A percentile compares a stretch with the other conserved stretches of the same genome.
Conservation (phyloP, 2,329 filamentous ascomycete genomes). For the Byssothecium circinans region DNA sequence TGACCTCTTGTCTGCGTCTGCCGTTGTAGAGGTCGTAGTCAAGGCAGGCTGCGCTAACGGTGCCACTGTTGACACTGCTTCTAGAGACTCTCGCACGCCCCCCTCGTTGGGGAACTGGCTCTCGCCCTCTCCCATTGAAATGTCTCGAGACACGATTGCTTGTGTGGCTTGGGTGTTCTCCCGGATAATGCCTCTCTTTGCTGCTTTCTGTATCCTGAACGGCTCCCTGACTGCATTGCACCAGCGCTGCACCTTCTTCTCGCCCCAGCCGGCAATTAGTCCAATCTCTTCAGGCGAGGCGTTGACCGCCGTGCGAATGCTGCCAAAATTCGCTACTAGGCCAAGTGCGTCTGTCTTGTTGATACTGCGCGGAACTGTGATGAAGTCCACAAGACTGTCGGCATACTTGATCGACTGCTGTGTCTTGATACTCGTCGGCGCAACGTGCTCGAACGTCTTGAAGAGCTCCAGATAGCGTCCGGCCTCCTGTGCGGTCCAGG, state of each 20-base stretch:
- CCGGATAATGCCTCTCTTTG: conserved; percentile 54
- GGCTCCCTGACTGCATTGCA: conserved; percentile 78
- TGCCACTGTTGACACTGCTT: conserved; percentile 33
- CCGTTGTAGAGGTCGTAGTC: conserved; percentile 14
- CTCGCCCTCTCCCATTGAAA: conserved; percentile 30
- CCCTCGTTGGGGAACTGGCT: conserved; percentile 11
- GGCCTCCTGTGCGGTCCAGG: conserved; percentile 92
- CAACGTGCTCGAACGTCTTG: conserved; percentile 90
- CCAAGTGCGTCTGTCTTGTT: conserved; percentile 95
- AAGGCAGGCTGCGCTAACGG: conserved; percentile 11
- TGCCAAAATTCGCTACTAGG: conserved; percentile 89
- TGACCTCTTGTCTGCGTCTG: conserved; percentile 43
- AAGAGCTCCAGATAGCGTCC: conserved; percentile 92
- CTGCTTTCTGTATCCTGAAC: conserved; percentile 74
- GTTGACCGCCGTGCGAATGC: conserved; percentile 82
- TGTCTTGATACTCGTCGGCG: conserved; percentile 77
- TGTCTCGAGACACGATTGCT: conserved; percentile 25
- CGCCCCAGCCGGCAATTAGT: conserved; percentile 88
- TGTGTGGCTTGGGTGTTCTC: conserved; percentile 30
- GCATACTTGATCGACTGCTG: conserved; percentile 82
- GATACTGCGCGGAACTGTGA: conserved; percentile 84
- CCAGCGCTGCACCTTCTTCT: conserved; percentile 92
- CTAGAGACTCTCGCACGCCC: conserved; percentile 24
- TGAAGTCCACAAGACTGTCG: conserved; percentile 86
- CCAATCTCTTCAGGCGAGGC: conserved; percentile 83